Evolutionary conservation across 1,284 basidiomycete genomes (phyloP).

Genomic region (Ceratobasidium sp.): DNA sequence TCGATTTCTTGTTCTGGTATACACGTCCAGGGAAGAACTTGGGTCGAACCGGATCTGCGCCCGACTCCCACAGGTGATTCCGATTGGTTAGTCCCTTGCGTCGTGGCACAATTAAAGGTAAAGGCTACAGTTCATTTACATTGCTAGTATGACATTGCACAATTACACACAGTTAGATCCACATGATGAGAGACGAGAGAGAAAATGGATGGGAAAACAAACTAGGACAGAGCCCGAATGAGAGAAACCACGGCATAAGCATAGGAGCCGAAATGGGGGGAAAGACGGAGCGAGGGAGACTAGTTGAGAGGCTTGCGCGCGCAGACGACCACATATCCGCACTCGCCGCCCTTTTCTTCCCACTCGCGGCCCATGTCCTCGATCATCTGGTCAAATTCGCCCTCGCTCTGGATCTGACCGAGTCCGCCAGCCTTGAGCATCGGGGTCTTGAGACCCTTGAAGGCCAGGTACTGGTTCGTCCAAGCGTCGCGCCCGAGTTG

Average conservation of each 20-base stretch:
- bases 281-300: too few relatives aligned
- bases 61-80: neutral
- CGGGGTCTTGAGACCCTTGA: slow-evolving; percentile 34
- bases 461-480: slow-evolving; percentile 32
- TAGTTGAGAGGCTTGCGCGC: slow-evolving; percentile 34
- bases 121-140: neutral
- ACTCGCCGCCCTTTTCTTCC: slow-evolving; percentile 32
- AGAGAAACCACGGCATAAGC: neutral
- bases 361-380: slow-evolving; percentile 33
- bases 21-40: neutral
- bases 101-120: neutral
- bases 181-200: neutral
- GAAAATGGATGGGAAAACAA: neutral
- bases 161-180: neutral
- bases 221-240: neutral
- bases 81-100: neutral
- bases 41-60: neutral
- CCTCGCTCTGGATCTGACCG: slow-evolving; percentile 8
- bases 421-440: slow-evolving; percentile 32
- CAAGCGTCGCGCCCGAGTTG: slow-evolving; percentile 21
- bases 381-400: slow-evolving; percentile 35
- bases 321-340: slow-evolving; percentile 33
- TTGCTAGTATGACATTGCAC: neutral
- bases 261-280: neutral
- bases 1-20: too few relatives aligned